Conservation (phyloP, 768 basidiomycete genomes). For the Russula brevipes region DNA sequence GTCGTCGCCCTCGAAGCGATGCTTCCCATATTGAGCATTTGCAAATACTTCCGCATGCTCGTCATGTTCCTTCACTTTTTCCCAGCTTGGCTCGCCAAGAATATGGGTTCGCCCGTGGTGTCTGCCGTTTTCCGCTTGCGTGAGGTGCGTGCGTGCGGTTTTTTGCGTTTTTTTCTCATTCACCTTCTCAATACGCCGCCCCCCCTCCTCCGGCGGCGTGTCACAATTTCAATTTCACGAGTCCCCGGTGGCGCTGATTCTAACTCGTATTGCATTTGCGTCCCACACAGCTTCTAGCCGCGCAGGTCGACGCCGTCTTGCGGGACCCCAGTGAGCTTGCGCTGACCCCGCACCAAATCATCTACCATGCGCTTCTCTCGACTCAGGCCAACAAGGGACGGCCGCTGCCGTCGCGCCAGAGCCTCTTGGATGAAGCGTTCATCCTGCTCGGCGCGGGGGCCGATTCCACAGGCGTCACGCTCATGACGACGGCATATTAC, state of each 20-base stretch:
- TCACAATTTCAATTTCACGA: not conserved
- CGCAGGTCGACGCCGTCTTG: constrained; percentile 26
- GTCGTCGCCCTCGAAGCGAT: constrained; percentile 24
- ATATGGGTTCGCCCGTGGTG: constrained; percentile 2
- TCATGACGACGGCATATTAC: constrained; percentile 36
- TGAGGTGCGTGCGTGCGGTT: constrained; percentile 9
- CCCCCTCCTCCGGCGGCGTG: not conserved
- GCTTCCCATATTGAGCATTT: constrained; percentile 9
- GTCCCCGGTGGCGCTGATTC: constrained; percentile 7
- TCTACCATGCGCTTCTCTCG: constrained; percentile 35
- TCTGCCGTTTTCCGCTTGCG: constrained; percentile 1
- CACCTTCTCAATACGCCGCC: constrained; percentile 8
- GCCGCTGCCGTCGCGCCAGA: constrained; percentile 29
- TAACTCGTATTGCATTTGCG: not conserved
- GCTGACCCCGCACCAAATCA: constrained; percentile 34
- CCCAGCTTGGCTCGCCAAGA: constrained; percentile 10
- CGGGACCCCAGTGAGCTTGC: constrained; percentile 28
- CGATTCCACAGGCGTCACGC: constrained; percentile 41
- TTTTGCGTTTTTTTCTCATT: no score
- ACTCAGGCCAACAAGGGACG: constrained; percentile 27
- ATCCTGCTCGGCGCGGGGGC: constrained; percentile 39
- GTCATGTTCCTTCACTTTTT: constrained; percentile 2
- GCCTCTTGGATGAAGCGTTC: constrained; percentile 28
- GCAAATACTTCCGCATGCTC: constrained; percentile 8
- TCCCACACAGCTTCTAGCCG: constrained; percentile 14